Conservation (phyloP, 495 filamentous ascomycete genomes). For the Penicillium paxilli region DNA sequence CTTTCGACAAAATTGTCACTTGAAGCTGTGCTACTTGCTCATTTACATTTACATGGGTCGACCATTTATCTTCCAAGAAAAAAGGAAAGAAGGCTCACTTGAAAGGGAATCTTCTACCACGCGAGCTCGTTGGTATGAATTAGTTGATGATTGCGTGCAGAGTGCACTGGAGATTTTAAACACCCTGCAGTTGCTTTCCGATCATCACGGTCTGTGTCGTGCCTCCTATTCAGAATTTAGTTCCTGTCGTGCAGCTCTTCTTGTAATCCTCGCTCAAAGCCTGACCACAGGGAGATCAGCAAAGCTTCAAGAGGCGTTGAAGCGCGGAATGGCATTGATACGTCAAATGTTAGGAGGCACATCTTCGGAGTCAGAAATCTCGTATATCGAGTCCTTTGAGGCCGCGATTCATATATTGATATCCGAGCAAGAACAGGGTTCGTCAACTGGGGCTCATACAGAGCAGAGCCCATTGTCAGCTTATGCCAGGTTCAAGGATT, state of each 20-base stretch:
- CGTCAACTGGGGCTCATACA: not conserved
- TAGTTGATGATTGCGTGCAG: conserved; percentile 45
- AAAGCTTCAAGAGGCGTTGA: conserved; percentile 11
- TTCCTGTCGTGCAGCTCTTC: conserved; percentile 48
- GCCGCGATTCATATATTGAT: conserved; percentile 11
- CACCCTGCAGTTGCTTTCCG: conserved; percentile 38
- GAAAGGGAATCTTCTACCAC: conserved; percentile 9
- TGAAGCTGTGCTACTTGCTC: conserved; percentile 46
- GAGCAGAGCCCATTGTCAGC: conserved; percentile 6
- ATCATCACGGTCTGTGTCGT: conserved; percentile 43
- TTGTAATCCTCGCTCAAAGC: conserved; percentile 47
- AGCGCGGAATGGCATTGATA: conserved; percentile 18
- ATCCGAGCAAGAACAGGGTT: not conserved
- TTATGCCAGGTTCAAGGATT: conserved; percentile 22
- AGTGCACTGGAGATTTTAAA: conserved; percentile 47
- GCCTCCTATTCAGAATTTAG: conserved; percentile 51
- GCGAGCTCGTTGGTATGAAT: conserved; percentile 28
- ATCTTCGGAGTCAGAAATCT: conserved; percentile 19
- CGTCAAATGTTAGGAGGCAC: conserved; percentile 22
- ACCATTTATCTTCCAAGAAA: conserved; percentile 42
- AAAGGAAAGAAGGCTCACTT: conserved; percentile 16
- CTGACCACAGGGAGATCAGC: conserved; percentile 24
- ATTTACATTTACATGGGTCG: conserved; percentile 47
- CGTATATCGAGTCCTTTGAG: conserved; percentile 23
- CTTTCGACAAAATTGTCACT: conserved; percentile 43